Conservation (phyloP, 2,329 filamentous ascomycete genomes). For the Aspergillus phoenicis region DNA sequence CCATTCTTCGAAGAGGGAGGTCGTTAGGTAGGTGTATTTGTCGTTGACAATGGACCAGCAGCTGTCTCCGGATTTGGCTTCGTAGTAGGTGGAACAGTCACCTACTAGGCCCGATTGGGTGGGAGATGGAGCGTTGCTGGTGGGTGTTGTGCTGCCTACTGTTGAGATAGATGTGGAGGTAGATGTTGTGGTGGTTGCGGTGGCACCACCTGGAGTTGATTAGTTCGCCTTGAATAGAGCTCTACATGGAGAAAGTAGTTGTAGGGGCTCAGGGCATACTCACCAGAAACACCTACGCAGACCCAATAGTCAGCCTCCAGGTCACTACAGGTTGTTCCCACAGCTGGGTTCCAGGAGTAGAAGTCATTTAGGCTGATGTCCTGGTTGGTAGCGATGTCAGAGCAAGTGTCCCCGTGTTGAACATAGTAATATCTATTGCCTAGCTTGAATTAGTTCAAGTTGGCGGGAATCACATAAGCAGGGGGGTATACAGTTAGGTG, state of each 20-base stretch:
- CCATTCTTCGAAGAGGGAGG: slow-evolving; percentile 14
- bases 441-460: neutral
- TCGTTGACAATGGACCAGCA: slow-evolving; percentile 18
- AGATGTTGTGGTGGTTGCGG: neutral
- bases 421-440: slow-evolving; percentile 6
- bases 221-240: neutral
- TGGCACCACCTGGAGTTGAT: neutral
- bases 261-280: neutral
- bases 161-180: neutral
- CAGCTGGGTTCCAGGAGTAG: slow-evolving; percentile 11
- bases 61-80: slow-evolving; percentile 17
- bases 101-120: slow-evolving; percentile 18
- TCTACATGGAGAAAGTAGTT: neutral
- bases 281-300: neutral
- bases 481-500: neutral
- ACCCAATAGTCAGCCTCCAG: slow-evolving; percentile 5
- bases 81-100: slow-evolving; percentile 21
- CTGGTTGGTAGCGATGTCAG: neutral
- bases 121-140: slow-evolving; percentile 14
- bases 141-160: slow-evolving; percentile 5
- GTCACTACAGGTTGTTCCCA: slow-evolving; percentile 4
- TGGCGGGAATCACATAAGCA: too few relatives aligned
- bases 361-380: slow-evolving; percentile 8
- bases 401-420: slow-evolving; percentile 5
- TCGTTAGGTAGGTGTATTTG: slow-evolving; percentile 11